Evolutionary conservation across 768 basidiomycete genomes (phyloP).

Genomic region (Scleroderma citrinum): DNA sequence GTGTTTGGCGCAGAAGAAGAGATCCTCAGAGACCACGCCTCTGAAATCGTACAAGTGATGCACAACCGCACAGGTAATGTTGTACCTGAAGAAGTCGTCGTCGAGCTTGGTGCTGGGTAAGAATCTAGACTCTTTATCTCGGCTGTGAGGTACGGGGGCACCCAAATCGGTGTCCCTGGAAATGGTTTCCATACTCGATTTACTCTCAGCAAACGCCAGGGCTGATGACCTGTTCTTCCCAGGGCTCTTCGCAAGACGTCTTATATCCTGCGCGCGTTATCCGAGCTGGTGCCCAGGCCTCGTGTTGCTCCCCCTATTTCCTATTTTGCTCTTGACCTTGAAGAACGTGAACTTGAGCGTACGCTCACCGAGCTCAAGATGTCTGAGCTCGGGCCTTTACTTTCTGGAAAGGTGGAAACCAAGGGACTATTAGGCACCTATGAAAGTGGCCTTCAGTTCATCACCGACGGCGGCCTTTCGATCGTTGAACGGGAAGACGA

Average conservation of each 20-base stretch:
- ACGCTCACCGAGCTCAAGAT: slow-evolving; percentile 62
- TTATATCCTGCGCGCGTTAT: slow-evolving; percentile 10
- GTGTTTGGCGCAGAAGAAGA: slow-evolving; percentile 84
- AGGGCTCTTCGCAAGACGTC: no score
- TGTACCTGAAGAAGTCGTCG: slow-evolving; percentile 49
- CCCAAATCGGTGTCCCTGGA: slow-evolving; percentile 40
- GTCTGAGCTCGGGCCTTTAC: slow-evolving; percentile 55
- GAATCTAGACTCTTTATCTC: slow-evolving; percentile 16
- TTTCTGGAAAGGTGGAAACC: slow-evolving; percentile 68
- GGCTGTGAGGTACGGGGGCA: slow-evolving; percentile 49
- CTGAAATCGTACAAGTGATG: slow-evolving; percentile 74
- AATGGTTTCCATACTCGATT: not conserved
- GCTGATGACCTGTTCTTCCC: not conserved
- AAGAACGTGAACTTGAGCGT: slow-evolving; percentile 77
- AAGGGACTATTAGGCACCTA: slow-evolving; percentile 91
- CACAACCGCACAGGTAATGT: slow-evolving; percentile 34
- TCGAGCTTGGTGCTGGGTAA: slow-evolving; percentile 95
- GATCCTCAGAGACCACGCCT: slow-evolving; percentile 66
- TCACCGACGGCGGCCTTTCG: slow-evolving; percentile 40
- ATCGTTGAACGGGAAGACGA: slow-evolving; percentile 2
- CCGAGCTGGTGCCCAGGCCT: slow-evolving; percentile 40
- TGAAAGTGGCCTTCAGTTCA: slow-evolving; percentile 79
- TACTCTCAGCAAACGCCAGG: slow-evolving; percentile 3
- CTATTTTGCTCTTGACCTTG: slow-evolving; percentile 92
- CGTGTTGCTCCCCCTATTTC: slow-evolving; percentile 48